Evolutionary conservation across 1,284 basidiomycete genomes (phyloP).

Genomic region (Puccinia horiana): DNA sequence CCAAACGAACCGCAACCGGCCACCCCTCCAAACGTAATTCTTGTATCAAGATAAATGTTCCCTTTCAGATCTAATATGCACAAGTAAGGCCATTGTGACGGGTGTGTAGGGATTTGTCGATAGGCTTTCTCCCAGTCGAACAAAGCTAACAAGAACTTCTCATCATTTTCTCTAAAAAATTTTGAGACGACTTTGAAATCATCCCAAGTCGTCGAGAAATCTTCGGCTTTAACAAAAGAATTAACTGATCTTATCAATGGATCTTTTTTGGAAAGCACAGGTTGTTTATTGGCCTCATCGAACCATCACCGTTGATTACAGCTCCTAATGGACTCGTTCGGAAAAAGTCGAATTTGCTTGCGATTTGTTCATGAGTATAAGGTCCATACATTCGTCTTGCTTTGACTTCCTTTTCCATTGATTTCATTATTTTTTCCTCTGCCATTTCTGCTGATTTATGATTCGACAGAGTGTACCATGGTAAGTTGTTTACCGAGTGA

Average conservation of each 20-base stretch:
- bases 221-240: neutral
- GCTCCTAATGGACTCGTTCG: too few relatives aligned
- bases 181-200: neutral
- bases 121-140: constrained; percentile 12
- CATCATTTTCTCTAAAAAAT: neutral
- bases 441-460: neutral
- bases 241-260: neutral
- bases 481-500: neutral
- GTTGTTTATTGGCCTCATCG: constrained; percentile 1
- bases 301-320: constrained; percentile 17
- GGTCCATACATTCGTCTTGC: neutral
- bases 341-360: neutral
- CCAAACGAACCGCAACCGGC: too few relatives aligned
- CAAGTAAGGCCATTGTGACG: too few relatives aligned
- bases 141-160: neutral
- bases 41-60: too few relatives aligned
- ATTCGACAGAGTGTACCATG: neutral
- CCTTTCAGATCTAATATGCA: too few relatives aligned
- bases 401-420: neutral
- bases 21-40: too few relatives aligned
- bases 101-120: too few relatives aligned
- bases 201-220: neutral
- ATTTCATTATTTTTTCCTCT: neutral
- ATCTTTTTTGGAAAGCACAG: neutral
- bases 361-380: neutral